Conservation (phyloP, 106 monocot species). For the Hemerocallis citrina region DNA sequence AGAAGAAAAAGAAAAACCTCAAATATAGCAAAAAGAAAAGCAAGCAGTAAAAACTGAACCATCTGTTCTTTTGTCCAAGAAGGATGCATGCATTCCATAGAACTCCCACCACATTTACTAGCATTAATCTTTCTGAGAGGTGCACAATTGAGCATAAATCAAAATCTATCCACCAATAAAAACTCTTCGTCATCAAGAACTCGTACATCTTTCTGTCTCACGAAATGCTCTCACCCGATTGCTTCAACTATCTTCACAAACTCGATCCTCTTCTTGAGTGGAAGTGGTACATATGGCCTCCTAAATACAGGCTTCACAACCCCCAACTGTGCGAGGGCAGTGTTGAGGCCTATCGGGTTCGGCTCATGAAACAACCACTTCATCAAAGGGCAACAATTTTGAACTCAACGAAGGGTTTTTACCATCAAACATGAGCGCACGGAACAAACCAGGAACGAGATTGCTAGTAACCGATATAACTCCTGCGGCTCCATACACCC, state of each 20-base stretch:
- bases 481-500: slow-evolving; percentile 61
- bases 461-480: slow-evolving; percentile 83
- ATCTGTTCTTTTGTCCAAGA: too few relatives aligned
- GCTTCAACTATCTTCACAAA: slow-evolving; percentile 64
- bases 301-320: slow-evolving; percentile 61
- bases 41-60: too few relatives aligned
- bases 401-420: slow-evolving; percentile 28
- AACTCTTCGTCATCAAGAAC: slow-evolving; percentile 83
- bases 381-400: slow-evolving; percentile 53
- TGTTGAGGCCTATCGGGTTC: slow-evolving; percentile 71
- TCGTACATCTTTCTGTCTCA: slow-evolving; percentile 53
- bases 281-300: slow-evolving; percentile 72
- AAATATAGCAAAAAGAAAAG: too few relatives aligned
- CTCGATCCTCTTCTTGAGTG: slow-evolving; percentile 35
- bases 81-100: too few relatives aligned
- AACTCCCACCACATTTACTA: too few relatives aligned
- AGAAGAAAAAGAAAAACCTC: too few relatives aligned
- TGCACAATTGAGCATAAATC: too few relatives aligned
- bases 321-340: slow-evolving; percentile 81
- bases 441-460: slow-evolving; percentile 66
- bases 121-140: too few relatives aligned
- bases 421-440: slow-evolving; percentile 58
- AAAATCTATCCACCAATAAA: slow-evolving; percentile 45
- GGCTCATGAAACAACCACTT: slow-evolving; percentile 71
- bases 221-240: slow-evolving; percentile 68